Base-by-base conservation (phyloP, 148 eudicot species). In the Oxyria digyna region DNA sequence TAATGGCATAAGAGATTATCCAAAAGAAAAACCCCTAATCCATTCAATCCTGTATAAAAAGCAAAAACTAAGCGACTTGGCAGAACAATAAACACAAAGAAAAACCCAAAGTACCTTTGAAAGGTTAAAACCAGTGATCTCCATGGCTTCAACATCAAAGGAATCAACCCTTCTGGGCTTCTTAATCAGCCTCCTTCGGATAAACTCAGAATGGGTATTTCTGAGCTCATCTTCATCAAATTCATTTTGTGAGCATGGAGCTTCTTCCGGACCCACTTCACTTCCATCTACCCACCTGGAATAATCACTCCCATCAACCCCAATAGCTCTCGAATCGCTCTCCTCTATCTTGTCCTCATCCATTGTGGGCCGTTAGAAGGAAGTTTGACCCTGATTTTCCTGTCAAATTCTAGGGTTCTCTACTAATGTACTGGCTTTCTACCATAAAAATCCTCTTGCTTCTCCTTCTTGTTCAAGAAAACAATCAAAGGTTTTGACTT, bases 121-220 rank as follows among this genome's bases (percentile, higher is more conserved):
- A 73, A 81, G 89, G 70, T 87, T 89, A 54, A 78, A 38, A 3
- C 85, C 97, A 80, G 87, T 76, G 81, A 94, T 84, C 67, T 84
- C 81, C 99, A 94, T 88, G 70, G 99, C 89, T 81, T 91, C 99
- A 75, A 91, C 99, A 87, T 90, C 97, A 32, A 94, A 79, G 14
- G 99, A 94, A 76, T 94, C 87, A 73, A 85, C 82, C 72, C 99
- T 87, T 72, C 70, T 90, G 57, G 93, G 89, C 85, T 81, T 94
- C 82, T 94, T 94, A 20, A 76, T 59, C 32, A 94, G 86, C 89
- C 97, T 87, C 80, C 91, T 88, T 69, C 87, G 88, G 20, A 82
- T 43, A 69, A 82, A 79, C 15, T 82, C 89, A 74, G 73, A 84
- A 29, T 38, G 40, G 45, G 46, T 35, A 38, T 71, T 80, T 43